These are phyloP conservation scores for Chrysoporthe cubensis DNA, from an alignment of 2,329 filamentous ascomycete species.

Conservation along the genomic window DNA sequence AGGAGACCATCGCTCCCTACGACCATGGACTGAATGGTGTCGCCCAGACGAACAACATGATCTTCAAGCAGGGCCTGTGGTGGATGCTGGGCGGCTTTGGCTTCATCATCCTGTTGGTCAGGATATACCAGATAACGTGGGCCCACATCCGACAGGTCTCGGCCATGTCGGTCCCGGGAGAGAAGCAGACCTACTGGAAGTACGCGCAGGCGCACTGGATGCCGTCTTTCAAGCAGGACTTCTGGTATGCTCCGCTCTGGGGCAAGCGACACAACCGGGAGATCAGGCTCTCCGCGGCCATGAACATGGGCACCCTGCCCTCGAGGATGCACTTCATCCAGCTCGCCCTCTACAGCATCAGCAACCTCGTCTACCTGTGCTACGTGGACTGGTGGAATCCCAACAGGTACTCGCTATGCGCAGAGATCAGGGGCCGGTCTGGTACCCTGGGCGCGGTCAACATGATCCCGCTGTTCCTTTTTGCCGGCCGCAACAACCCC, in stretches of 20 bases:
- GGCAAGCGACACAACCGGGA: slow-evolving; percentile 67
- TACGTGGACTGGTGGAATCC: slow-evolving; percentile 61
- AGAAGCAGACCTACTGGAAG: slow-evolving; percentile 64
- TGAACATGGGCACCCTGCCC: slow-evolving; percentile 63
- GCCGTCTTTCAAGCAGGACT: slow-evolving; percentile 64
- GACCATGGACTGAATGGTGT: slow-evolving; percentile 62
- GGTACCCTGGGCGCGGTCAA: slow-evolving; percentile 86
- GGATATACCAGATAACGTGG: slow-evolving; percentile 58
- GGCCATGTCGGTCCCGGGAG: slow-evolving; percentile 57
- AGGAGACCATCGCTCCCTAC: slow-evolving; percentile 59
- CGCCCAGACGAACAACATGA: slow-evolving; percentile 60
- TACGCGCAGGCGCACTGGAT: slow-evolving; percentile 62
- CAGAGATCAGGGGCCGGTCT: slow-evolving; percentile 83
- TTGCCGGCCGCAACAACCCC: slow-evolving; percentile 92
- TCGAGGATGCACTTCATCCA: slow-evolving; percentile 66
- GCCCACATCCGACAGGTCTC: slow-evolving; percentile 62
- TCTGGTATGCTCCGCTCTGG: slow-evolving; percentile 67
- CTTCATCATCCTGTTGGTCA: slow-evolving; percentile 56
- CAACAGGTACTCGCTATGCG: slow-evolving; percentile 68
- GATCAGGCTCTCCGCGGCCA: slow-evolving; percentile 47
- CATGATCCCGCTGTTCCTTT: slow-evolving; percentile 86
- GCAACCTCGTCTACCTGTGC: slow-evolving; percentile 67
- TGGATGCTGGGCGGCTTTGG: slow-evolving; percentile 62
- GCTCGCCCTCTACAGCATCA: slow-evolving; percentile 59
- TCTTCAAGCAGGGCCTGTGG: slow-evolving; percentile 63